Conservation (phyloP, 441 rosid genomes). For the Macaranga tanarius region DNA sequence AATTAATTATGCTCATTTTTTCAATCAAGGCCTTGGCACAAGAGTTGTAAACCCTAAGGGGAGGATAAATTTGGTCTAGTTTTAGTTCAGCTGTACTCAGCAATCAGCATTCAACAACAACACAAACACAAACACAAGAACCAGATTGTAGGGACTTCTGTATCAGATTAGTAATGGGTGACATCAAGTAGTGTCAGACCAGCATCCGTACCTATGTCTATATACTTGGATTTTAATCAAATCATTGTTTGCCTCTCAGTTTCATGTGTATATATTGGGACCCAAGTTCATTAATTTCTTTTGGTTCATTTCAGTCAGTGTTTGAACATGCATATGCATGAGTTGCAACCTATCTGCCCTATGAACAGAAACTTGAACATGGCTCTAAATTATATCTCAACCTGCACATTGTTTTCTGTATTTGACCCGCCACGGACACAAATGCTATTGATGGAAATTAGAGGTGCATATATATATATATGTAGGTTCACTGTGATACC, state of each 20-base stretch:
- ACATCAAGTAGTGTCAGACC: conserved; percentile 11
- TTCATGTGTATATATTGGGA: conserved; percentile 9
- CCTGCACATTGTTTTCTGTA: too few relatives aligned
- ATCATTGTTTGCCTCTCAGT: background rate
- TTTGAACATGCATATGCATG: too few relatives aligned
- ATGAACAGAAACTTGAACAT: too few relatives aligned
- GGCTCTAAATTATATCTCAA: too few relatives aligned
- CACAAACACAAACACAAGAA: background rate
- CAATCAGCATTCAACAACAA: background rate
- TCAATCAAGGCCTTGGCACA: background rate
- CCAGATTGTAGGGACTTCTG: background rate
- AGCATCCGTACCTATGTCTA: conserved; percentile 6
- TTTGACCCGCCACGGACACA: too few relatives aligned
- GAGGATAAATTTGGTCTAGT: background rate
- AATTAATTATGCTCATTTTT: too few relatives aligned
- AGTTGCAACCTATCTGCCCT: too few relatives aligned
- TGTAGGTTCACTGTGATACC: too few relatives aligned
- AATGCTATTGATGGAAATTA: too few relatives aligned
- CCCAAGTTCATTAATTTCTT: background rate
- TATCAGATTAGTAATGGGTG: conserved; percentile 12
- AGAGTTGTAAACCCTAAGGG: background rate
- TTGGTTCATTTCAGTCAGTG: background rate
- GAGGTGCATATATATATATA: too few relatives aligned
- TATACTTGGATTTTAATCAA: background rate
- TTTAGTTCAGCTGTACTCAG: background rate